phyloP scores from a whole-genome alignment of 2,329 filamentous ascomycete species.

The Nakataea oryzae region DNA sequence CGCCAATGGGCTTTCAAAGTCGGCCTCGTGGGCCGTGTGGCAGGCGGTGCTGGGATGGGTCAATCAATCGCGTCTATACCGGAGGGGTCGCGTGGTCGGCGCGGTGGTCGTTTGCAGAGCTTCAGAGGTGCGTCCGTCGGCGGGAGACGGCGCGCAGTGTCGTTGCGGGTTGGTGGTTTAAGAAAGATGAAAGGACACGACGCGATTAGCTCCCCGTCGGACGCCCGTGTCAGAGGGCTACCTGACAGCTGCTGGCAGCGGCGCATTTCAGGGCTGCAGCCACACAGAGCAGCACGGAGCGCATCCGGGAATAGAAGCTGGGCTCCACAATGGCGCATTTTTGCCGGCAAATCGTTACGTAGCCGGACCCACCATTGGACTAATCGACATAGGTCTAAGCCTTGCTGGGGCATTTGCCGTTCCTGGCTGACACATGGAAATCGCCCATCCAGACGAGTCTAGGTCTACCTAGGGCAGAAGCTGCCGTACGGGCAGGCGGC shows the following conservation, averaged over 20 bases:
- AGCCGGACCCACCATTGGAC: background rate
- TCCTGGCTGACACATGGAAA: background rate
- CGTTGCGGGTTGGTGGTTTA: background rate
- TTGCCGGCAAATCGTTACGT: background rate
- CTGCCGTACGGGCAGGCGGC: background rate
- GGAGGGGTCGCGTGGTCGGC: background rate
- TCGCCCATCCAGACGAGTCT: too few species aligned
- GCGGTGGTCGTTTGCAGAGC: background rate
- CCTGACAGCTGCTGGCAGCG: too few species aligned
- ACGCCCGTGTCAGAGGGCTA: conserved; percentile 9
- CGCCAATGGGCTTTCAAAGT: background rate
- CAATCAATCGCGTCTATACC: background rate
- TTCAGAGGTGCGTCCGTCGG: background rate
- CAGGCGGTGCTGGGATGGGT: background rate
- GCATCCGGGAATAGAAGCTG: background rate
- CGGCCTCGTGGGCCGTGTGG: background rate
- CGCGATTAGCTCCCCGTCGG: conserved; percentile 30
- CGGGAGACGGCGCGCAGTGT: background rate
- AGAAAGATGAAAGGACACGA: conserved; percentile 23
- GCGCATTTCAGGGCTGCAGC: too few species aligned
- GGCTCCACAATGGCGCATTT: background rate
- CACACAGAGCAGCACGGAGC: background rate
- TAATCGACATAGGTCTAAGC: too few species aligned
- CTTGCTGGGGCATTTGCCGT: background rate
- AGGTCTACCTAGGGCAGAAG: background rate